Base-by-base conservation (phyloP, 208 protist genomes). In the Trypanosoma conorhini region DNA sequence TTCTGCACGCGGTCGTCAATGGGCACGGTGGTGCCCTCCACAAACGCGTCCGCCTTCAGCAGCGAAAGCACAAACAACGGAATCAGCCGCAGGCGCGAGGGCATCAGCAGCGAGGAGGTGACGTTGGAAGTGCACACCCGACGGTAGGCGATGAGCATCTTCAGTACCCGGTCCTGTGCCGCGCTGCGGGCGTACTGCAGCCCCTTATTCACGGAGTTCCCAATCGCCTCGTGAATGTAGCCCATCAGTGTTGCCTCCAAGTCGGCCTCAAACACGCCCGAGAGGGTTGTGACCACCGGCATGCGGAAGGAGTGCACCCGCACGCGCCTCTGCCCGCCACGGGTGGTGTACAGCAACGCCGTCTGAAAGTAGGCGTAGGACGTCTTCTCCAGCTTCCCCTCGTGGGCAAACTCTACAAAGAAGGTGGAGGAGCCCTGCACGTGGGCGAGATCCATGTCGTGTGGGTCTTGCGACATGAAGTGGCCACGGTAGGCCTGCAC, bases 301-400 rank as follows among this genome's bases (percentile, higher is more conserved):
- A 95, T 62, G 13, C 84, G 83, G 35, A 82, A 74, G 44, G 91
- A 97, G 50, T 95, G 86, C 46, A 97, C 86, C 21, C 97, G 93
- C 38, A 98, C 85, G 5, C 93, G 91, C 19, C 97, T 82, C 33
- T 89, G 72, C 26, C 97, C 97, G 15, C 60, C 79, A 67, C 83
- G 77, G 12, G 93, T 95, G 19, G 97, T 98, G 81, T 98, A 98
- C 22, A 98, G 87, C 42, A 98, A 73, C 28, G 95, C 95, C 12
- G 71, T 73, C 83, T 98, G 97, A 73, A 98, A 89, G 74, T 92
- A 93, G 0, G 80, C 84, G 69, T 90, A 87, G 35, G 54, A 60
- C 30, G 83, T 83, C 66, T 80, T 91, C 48, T 87, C 81, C 59
- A 96, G 66, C 46, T 72, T 86, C 40, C 81, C 83, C 67, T 97